These are phyloP conservation scores for Meyerozyma guilliermondii DNA, from an alignment of 1,139 yeast genomes.

Conservation along the genomic window DNA sequence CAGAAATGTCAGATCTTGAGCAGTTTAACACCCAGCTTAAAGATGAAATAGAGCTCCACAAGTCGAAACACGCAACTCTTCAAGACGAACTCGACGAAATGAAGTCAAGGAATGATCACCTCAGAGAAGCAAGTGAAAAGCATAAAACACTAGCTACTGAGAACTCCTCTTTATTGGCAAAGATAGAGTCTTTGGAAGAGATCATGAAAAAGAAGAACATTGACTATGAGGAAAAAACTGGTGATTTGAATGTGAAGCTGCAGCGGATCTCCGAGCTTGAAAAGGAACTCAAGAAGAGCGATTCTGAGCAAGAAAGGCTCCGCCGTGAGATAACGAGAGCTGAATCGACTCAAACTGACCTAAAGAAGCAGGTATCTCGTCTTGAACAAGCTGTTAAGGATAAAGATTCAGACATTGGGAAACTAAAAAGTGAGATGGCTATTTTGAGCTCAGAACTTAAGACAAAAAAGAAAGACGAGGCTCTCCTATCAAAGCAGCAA, in stretches of 20 bases:
- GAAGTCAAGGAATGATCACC: constrained; percentile 20
- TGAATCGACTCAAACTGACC: not conserved
- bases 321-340: not conserved
- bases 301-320: constrained; percentile 7
- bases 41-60: constrained; percentile 7
- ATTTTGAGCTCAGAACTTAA: not conserved
- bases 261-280: constrained; percentile 8
- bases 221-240: constrained; percentile 8
- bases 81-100: constrained; percentile 25
- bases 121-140: constrained; percentile 12
- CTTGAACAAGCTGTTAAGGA: constrained; percentile 1
- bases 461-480: not conserved
- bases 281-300: constrained; percentile 7
- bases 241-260: constrained; percentile 8
- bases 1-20: constrained; percentile 2
- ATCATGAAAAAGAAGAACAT: constrained; percentile 11
- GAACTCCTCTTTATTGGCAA: constrained; percentile 8
- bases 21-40: constrained; percentile 8
- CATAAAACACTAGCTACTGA: constrained; percentile 7
- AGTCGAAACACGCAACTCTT: constrained; percentile 19
- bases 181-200: constrained; percentile 9
- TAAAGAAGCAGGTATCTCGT: not conserved
- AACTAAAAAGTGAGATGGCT: not conserved
- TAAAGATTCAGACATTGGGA: not conserved
- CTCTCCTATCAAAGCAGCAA: not conserved